Evolutionary conservation across 2,329 filamentous ascomycete species (phyloP), one percentile per base, ranked within the genome.

Genomic region (Bisporella sp.): DNA sequence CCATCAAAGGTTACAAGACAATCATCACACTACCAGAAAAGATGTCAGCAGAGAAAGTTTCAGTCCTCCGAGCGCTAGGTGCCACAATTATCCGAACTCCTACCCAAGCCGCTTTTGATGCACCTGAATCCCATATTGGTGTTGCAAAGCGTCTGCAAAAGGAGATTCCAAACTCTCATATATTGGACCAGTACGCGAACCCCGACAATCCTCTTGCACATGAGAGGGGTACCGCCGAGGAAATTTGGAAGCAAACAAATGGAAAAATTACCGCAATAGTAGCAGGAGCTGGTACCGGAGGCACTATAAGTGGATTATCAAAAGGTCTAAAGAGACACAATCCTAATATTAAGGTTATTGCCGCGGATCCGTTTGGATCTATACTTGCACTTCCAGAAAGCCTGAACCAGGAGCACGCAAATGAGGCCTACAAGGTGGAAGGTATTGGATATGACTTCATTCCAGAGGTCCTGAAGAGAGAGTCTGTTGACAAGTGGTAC

Each of bases 11-110:
- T 59, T 99, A 97, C 78, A 92, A 92, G 71, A 95, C 91, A 40
- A 97, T 99, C 71, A 99, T 99, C 69, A 99, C 93, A 8, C 81
- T 99, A 43, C 93, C 93, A 47, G 93, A 99, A 73, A 99, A 99
- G 77, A 99, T 99, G 93, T 96, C 90, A 1, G 87, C 90, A 45
- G 93, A 99, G 72, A 99, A 99, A 72, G 93, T 99, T 39, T 87
- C 92, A 2, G 93, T 99, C 31, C 78, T 99, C 55, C 87, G 90
- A 62, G 92, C 93, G 31, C 79, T 99, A 47, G 92, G 92, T 57
- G 93, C 93, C 41, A 96, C 95, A 65, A 97, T 99, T 70, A 96
- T 99, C 68, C 85, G 93, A 49, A 99, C 93, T 4, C 93, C 93
- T 29, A 99, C 91, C 33, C 89, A 95, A 70, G 93, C 93, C 37